Evolutionary conservation across 371 early-diverging fungal genomes (phyloP).

Genomic region (Apophysomyces elegans): DNA sequence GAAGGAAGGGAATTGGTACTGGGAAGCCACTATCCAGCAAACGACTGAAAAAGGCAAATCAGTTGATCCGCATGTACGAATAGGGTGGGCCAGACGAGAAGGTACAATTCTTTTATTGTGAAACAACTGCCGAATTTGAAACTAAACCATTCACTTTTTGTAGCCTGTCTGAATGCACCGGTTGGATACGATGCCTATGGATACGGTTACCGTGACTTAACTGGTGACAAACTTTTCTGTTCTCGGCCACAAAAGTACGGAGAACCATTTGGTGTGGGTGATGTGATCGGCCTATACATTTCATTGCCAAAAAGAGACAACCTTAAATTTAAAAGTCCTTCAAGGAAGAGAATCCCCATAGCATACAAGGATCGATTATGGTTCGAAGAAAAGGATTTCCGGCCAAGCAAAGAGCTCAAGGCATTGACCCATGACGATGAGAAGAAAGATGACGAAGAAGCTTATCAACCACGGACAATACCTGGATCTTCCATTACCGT

Average conservation of each 20-base stretch:
- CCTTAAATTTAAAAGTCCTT: constrained; percentile 47
- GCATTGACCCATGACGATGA: constrained; percentile 48
- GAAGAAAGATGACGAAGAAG: constrained; percentile 26
- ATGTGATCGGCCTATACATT: constrained; percentile 72
- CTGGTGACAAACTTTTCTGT: constrained; percentile 68
- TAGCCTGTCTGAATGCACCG: constrained; percentile 69
- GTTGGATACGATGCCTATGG: constrained; percentile 75
- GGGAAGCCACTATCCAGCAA: constrained; percentile 63
- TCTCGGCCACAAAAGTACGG: constrained; percentile 61
- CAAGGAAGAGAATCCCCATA: constrained; percentile 63
- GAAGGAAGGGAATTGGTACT: constrained; percentile 71
- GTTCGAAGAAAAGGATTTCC: constrained; percentile 71
- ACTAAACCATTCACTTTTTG: not conserved
- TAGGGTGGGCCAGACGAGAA: constrained; percentile 74
- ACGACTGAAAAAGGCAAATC: constrained; percentile 28
- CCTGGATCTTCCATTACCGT: constrained; percentile 63
- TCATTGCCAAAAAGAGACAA: constrained; percentile 46
- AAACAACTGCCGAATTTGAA: not conserved
- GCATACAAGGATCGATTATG: constrained; percentile 66
- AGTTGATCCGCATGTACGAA: constrained; percentile 65
- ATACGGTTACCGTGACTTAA: constrained; percentile 70
- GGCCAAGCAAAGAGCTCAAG: constrained; percentile 62
- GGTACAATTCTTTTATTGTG: constrained; percentile 35
- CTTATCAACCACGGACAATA: constrained; percentile 39
- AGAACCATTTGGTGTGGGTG: constrained; percentile 67